Evolutionary conservation across 306 rosid species (phyloP), one percentile per base, ranked within the genome.

Genomic region (Alnus rubra): DNA sequence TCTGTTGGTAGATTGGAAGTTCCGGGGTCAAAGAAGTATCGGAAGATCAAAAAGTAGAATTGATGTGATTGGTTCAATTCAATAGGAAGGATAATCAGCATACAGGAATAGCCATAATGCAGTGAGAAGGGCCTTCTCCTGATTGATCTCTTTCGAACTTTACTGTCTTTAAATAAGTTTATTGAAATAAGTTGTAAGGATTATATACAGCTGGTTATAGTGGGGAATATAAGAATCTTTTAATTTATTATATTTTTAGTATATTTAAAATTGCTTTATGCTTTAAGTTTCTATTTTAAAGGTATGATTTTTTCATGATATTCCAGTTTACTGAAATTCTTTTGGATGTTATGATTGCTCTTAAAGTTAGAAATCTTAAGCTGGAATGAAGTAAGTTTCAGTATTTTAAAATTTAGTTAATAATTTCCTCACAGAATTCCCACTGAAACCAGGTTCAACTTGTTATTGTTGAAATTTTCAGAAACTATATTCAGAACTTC

Each of bases 1-100:
- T 91, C 97, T 76, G 93, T 93, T 76, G 99, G 99, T 69, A 90
- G 94, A 80, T 83, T 96, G 88, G 99, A 96, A 86, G 98, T 96
- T 82, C 97, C 97, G 0, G 99, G 98, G 44, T 87, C 93, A 2
- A 88, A 77, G 92, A 93, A 82, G 88, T 80, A 60, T 9, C 82
- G 87, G 19, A 96, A 90, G 97, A 88, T 90, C 91, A 96, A 93
- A 92, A 93, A 92, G 89, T 96, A 91, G 96, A 70, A 76, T 60
- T 70, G 18, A 8, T 44, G 30, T 33, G 74, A 39, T 56, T 9
- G 47, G 74, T 77, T 68, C 75, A 86, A 79, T 52, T 71, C 85
- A 39, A 80, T 85, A 87, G 90, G 81, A 77, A 74, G 74, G 68
- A 77, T 51, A 76, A 78, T 44, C 49, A 76, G 56, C 45, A 71